Evolutionary conservation across 2,329 filamentous ascomycete species (phyloP).

Genomic region (Seiridium cupressi): DNA sequence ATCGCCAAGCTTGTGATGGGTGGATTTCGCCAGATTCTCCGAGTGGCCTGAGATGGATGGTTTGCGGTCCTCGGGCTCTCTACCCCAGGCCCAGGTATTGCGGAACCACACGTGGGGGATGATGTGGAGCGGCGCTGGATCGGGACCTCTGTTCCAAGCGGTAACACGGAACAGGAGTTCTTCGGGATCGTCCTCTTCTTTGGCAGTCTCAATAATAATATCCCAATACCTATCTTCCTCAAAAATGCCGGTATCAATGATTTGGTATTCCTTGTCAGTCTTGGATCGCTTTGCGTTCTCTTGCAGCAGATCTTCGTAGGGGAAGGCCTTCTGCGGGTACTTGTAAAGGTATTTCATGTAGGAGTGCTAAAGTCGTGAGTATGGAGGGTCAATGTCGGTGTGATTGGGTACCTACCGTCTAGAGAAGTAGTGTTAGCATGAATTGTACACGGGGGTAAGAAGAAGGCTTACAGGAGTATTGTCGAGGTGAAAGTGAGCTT

Average conservation of each 20-base stretch:
- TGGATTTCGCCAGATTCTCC: slow-evolving; percentile 71
- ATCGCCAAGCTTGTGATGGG: slow-evolving; percentile 77
- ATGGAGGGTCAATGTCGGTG: slow-evolving; percentile 7
- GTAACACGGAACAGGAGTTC: slow-evolving; percentile 92
- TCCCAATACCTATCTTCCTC: slow-evolving; percentile 93
- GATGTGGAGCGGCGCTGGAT: slow-evolving; percentile 88
- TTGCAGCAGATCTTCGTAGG: slow-evolving; percentile 82
- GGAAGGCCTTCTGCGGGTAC: slow-evolving; percentile 88
- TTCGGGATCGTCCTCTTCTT: slow-evolving; percentile 88
- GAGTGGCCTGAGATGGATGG: slow-evolving; percentile 69
- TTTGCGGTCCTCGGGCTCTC: slow-evolving; percentile 72
- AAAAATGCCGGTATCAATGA: slow-evolving; percentile 85
- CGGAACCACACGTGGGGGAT: slow-evolving; percentile 95
- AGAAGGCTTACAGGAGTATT: slow-evolving; percentile 69
- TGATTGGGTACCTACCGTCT: slow-evolving; percentile 41
- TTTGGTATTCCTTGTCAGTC: slow-evolving; percentile 83
- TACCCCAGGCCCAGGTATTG: slow-evolving; percentile 95
- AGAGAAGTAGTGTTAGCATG: slow-evolving; percentile 20
- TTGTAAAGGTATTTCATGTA: slow-evolving; percentile 99
- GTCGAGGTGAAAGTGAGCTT: slow-evolving; percentile 93
- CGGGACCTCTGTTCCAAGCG: slow-evolving; percentile 91
- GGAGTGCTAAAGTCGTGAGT: slow-evolving; percentile 64
- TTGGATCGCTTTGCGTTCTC: slow-evolving; percentile 79
- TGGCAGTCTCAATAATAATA: slow-evolving; percentile 94
- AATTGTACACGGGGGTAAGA: slow-evolving; percentile 6